Evolutionary conservation across 2,329 filamentous ascomycete species (phyloP).

Genomic region (Davidsoniella eucalypti): DNA sequence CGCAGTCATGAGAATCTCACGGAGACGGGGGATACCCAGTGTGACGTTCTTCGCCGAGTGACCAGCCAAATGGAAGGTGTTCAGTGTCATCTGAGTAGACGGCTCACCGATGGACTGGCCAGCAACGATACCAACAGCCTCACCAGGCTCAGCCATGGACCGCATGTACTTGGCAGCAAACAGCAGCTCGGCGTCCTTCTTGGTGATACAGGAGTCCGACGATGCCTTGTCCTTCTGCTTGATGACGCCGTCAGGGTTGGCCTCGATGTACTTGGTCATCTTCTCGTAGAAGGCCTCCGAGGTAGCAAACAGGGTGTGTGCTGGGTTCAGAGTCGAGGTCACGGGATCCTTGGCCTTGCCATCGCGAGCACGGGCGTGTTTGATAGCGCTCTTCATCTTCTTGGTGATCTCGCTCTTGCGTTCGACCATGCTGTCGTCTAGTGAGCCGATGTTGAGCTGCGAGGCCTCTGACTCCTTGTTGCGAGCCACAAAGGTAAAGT

Average conservation of each 20-base stretch:
- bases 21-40: conserved; percentile 86
- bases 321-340: conserved; percentile 55
- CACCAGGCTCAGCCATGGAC: conserved; percentile 83
- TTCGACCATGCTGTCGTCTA: conserved; percentile 29
- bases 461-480: conserved; percentile 71
- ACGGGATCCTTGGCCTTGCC: conserved; percentile 57
- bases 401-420: conserved; percentile 48
- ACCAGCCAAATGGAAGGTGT: conserved; percentile 98
- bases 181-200: conserved; percentile 66
- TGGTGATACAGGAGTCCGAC: conserved; percentile 26
- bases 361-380: conserved; percentile 44
- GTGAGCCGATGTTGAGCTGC: conserved; percentile 50
- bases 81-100: conserved; percentile 97
- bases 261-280: conserved; percentile 61
- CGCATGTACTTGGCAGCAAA: conserved; percentile 86
- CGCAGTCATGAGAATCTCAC: conserved; percentile 98
- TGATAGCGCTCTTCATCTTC: conserved; percentile 68
- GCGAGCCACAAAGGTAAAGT: conserved; percentile 79
- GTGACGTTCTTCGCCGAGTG: conserved; percentile 98
- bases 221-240: conserved; percentile 25
- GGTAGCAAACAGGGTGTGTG: conserved; percentile 65
- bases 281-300: conserved; percentile 70
- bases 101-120: conserved; percentile 94
- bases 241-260: conserved; percentile 47
- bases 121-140: conserved; percentile 92